These are phyloP conservation scores for Tephrocybe sp. DNA, from an alignment of 768 basidiomycete genomes.

Conservation along the genomic window DNA sequence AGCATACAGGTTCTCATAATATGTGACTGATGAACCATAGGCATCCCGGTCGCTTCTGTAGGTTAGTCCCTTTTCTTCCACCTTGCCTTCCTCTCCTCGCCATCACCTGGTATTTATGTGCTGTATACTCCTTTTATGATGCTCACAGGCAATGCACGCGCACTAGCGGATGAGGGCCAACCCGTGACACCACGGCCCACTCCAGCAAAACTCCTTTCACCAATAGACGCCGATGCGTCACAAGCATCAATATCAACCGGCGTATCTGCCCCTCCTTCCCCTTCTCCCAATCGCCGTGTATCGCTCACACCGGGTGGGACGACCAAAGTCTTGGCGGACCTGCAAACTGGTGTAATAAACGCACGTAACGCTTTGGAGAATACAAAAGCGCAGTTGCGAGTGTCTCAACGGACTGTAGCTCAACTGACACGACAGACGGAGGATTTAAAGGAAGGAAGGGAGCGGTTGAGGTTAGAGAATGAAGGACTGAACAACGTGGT, in stretches of 20 bases:
- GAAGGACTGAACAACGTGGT: slow-evolving; percentile 88
- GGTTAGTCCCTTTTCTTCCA: slow-evolving; percentile 46
- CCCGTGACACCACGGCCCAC: slow-evolving; percentile 32
- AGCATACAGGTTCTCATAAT: slow-evolving; percentile 12
- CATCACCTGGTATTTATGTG: slow-evolving; percentile 22
- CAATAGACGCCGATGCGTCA: slow-evolving; percentile 34
- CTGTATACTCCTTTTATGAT: slow-evolving; percentile 23
- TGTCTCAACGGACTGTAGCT: slow-evolving; percentile 81
- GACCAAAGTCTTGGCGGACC: slow-evolving; percentile 83
- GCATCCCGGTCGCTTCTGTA: slow-evolving; percentile 75
- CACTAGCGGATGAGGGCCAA: slow-evolving; percentile 72
- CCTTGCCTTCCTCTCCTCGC: slow-evolving; percentile 10
- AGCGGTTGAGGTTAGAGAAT: slow-evolving; percentile 79
- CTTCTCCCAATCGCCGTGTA: slow-evolving; percentile 52
- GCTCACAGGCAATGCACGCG: slow-evolving; percentile 73
- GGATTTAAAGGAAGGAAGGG: slow-evolving; percentile 84
- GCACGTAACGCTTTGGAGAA: slow-evolving; percentile 82
- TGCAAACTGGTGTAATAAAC: slow-evolving; percentile 80
- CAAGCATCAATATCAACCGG: slow-evolving; percentile 35
- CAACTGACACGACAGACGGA: slow-evolving; percentile 83
- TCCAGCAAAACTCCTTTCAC: slow-evolving; percentile 25
- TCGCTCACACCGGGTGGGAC: slow-evolving; percentile 76
- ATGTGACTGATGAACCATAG: slow-evolving; percentile 32
- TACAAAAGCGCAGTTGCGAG: slow-evolving; percentile 75
- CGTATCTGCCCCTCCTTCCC: slow-evolving; percentile 51